Base-by-base conservation (phyloP, 2,329 filamentous ascomycete species). In the Ophiostoma ips region DNA sequence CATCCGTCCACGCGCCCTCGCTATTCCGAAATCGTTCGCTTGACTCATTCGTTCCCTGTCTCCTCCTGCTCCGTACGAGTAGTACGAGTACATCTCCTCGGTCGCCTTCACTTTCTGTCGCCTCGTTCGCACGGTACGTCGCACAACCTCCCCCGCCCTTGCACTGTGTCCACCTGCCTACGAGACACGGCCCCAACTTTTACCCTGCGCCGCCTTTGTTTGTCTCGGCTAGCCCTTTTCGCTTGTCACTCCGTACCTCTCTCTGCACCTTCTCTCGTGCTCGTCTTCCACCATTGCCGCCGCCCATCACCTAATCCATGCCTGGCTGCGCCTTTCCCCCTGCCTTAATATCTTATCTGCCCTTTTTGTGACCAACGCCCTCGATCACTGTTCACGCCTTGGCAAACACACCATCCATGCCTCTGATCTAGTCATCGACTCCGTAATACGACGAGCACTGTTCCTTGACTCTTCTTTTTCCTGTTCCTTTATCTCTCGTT, bases 61-160 rank as follows among this genome's bases (percentile, higher is more conserved):
- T 24, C 15, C 10, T 43, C 24, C 24, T 28, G n/a, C n/a, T n/a
- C n/a, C n/a, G n/a, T n/a, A n/a, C n/a, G n/a, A n/a, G n/a, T n/a
- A n/a, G n/a, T n/a, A n/a, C n/a, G n/a, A n/a, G n/a, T n/a, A n/a
- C n/a, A n/a, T n/a, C n/a, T n/a, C n/a, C n/a, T n/a, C n/a, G n/a
- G n/a, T n/a, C n/a, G n/a, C n/a, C n/a, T n/a, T n/a, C n/a, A n/a
- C n/a, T n/a, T n/a, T n/a, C n/a, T n/a, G 40, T 43, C 47, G n/a
- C 19, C 40, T 31, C 12, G 13, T 41, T 19, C 45, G 31, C 45
- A 47, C 45, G 34, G 45, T 47, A 47, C 34, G 45, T 47, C 21
- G 19, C 45, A 30, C 45, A 9, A 30, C 15, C 34, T 16, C n/a
- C 33, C 45, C 34, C 34, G 34, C 45, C 34, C 34, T 18, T 5